Base-by-base conservation (phyloP, 2,329 filamentous ascomycete genomes). In the Venturia carpophila region DNA sequence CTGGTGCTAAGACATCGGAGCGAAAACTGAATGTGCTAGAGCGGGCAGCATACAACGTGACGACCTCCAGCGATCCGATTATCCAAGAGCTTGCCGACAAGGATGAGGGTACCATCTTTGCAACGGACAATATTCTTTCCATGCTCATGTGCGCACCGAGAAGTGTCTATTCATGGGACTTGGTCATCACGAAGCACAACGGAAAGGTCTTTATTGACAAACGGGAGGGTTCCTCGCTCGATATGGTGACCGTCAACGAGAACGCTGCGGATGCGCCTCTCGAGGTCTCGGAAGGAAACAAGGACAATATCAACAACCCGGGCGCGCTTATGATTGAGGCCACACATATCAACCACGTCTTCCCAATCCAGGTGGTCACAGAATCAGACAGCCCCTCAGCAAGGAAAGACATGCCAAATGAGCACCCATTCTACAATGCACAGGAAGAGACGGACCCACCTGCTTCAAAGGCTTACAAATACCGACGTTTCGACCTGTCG, bases 261-360 rank as follows among this genome's bases (percentile, higher is more conserved):
- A 99, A 99, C 78, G 94, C 94, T 11, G 90, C 90, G 67, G 94
- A 99, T 77, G 91, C 93, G 34, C 94, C 94, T 45, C 84, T 97
- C 64, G 94, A 99, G 76, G 86, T 89, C 37, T 87, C 91, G 66
- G 93, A 97, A 73, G 91, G 91, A 72, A 92, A 91, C 82, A 95
- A 96, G 80, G 94, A 99, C 75, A 82, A 84, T 69, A 89, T 99
- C 79, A 99, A 99, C 85, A 92, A 92, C 74, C 94, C 94, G n/a
- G 80, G 82, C 65, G 91, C 92, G 64, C 87, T 99, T 66, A 93
- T 95, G 73, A 89, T 97, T 77, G 94, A 99, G 80, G 94, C 94
- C 65, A 99, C 94, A 63, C 95, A 97, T 82, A 99, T 99, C 85
- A 99, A 99, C 86, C 94, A 97, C 84, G 96, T 97, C 83, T 99